phyloP scores from a whole-genome alignment of 805 yeast genomes.

The Suhomyces prunicola region DNA sequence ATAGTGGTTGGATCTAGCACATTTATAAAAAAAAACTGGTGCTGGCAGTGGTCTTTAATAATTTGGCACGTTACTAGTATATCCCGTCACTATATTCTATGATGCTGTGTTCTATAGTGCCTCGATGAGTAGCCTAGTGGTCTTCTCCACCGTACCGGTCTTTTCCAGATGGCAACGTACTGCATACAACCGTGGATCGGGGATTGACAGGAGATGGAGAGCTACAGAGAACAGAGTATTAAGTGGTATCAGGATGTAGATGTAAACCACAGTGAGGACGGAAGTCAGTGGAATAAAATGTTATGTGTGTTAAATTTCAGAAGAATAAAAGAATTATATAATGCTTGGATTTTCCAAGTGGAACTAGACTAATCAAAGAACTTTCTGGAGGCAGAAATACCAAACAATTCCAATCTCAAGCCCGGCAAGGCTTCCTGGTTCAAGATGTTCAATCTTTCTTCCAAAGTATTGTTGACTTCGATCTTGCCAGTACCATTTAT shows the following conservation, averaged over 20 bases:
- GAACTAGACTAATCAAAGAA: slow-evolving; percentile 64
- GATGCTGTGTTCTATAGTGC: neutral
- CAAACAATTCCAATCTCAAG: slow-evolving; percentile 84
- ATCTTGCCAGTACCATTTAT: slow-evolving; percentile 74
- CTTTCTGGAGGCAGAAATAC: slow-evolving; percentile 80
- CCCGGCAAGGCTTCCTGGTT: slow-evolving; percentile 88
- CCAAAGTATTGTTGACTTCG: slow-evolving; percentile 88
- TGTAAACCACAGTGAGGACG: neutral
- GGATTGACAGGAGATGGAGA: neutral
- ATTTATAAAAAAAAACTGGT: neutral
- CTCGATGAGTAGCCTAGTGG: neutral
- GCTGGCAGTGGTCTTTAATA: neutral
- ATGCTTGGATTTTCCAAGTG: neutral
- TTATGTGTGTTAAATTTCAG: no score
- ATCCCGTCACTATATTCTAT: neutral
- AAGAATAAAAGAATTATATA: neutral
- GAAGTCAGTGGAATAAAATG: no score
- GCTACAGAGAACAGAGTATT: neutral
- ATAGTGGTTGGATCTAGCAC: neutral
- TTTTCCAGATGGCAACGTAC: neutral
- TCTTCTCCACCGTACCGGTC: neutral
- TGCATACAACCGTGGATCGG: neutral
- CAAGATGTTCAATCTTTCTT: slow-evolving; percentile 84
- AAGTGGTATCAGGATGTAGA: neutral
- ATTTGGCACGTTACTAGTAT: neutral